Evolutionary conservation across 1,284 basidiomycete species (phyloP).

Genomic region (Tylopilus sp.): DNA sequence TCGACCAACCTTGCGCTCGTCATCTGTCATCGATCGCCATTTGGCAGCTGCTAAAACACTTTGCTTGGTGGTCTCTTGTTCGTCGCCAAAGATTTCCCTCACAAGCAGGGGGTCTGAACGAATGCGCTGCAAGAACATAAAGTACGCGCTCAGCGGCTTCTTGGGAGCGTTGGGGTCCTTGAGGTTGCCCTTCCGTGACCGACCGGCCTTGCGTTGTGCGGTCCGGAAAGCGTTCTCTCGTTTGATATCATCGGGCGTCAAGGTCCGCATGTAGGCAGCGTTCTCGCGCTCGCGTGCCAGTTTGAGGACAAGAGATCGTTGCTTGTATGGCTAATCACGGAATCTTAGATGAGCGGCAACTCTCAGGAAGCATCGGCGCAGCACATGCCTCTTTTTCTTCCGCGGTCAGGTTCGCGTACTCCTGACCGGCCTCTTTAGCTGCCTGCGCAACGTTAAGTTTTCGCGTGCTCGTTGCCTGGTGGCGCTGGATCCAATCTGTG

Average conservation of each 20-base stretch:
- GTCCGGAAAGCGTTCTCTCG: constrained; percentile 89
- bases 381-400: constrained; percentile 76
- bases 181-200: constrained; percentile 89
- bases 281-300: constrained; percentile 80
- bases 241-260: constrained; percentile 93
- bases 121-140: constrained; percentile 90
- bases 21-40: constrained; percentile 89
- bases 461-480: constrained; percentile 71
- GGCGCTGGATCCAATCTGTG: constrained; percentile 89
- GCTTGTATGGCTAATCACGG: constrained; percentile 66
- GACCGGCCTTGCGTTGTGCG: constrained; percentile 89
- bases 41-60: constrained; percentile 88
- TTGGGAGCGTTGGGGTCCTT: constrained; percentile 96
- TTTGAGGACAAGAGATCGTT: constrained; percentile 78
- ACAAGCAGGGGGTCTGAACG: constrained; percentile 70
- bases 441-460: constrained; percentile 95
- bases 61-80: constrained; percentile 92
- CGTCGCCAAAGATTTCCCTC: constrained; percentile 82
- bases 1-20: constrained; percentile 75
- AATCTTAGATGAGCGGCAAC: constrained; percentile 29
- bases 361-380: constrained; percentile 26
- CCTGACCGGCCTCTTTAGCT: constrained; percentile 89
- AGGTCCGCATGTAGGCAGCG: constrained; percentile 78
- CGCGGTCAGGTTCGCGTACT: constrained; percentile 74
- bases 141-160: constrained; percentile 92